These are phyloP conservation scores for Trichoderma koningiopsis DNA, from an alignment of 2,329 filamentous ascomycete genomes.

Conservation along the genomic window DNA sequence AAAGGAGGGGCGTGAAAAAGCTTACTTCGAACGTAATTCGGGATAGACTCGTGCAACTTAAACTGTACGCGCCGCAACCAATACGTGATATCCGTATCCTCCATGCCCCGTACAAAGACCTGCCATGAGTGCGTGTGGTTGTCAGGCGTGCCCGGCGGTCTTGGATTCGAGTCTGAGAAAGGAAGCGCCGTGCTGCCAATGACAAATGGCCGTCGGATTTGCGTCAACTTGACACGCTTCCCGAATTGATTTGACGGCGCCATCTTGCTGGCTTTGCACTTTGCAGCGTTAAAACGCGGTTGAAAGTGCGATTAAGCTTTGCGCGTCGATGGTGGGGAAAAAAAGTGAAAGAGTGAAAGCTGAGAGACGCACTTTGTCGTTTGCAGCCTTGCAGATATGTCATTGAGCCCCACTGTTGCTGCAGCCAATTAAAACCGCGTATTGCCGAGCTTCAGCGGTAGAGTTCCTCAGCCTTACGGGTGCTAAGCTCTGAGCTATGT, in stretches of 20 bases:
- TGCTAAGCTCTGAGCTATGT: constrained; percentile 17
- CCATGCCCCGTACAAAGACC: constrained; percentile 88
- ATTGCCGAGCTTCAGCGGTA: constrained; percentile 5
- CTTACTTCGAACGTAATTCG: constrained; percentile 80
- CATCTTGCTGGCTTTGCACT: constrained; percentile 44
- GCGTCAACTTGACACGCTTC: constrained; percentile 66
- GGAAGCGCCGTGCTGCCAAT: constrained; percentile 79
- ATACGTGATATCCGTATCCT: constrained; percentile 88
- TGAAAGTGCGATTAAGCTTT: neutral
- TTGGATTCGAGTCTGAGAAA: constrained; percentile 78
- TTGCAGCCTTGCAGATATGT: constrained; percentile 25
- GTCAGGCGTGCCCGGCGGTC: constrained; percentile 73
- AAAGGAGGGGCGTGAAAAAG: neutral
- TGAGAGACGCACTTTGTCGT: constrained; percentile 13
- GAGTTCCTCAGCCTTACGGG: constrained; percentile 21
- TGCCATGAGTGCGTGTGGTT: constrained; percentile 98
- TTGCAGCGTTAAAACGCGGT: constrained; percentile 3
- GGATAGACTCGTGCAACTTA: constrained; percentile 96
- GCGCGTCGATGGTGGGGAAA: neutral
- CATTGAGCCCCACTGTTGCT: neutral
- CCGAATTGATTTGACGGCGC: constrained; percentile 60
- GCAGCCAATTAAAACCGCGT: neutral
- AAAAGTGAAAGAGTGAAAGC: neutral
- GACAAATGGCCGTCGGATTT: constrained; percentile 67
- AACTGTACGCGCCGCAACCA: constrained; percentile 98